Percentiles rank a stretch among this genome's conserved stretches.
Conservation (phyloP, 202 grass and related monocot genomes). For the Hordeum pubiflorum region DNA sequence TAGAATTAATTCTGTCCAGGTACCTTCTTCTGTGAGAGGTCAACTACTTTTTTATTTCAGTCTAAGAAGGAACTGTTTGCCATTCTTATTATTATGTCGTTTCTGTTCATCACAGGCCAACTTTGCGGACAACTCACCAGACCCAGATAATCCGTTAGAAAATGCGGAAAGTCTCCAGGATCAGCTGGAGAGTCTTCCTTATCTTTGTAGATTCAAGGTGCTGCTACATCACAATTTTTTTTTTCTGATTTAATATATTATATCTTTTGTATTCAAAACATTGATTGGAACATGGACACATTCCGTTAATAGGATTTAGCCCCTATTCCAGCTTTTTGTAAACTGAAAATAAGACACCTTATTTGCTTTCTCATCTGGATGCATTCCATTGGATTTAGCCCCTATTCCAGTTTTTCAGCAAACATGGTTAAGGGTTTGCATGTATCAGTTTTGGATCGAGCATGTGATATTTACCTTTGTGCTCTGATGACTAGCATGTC, state of each 20-base stretch:
- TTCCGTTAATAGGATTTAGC: not conserved
- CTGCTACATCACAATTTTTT: conserved; percentile 15
- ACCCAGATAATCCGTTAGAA: conserved; percentile 89
- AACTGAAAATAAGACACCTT: not conserved
- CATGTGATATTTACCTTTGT: not conserved
- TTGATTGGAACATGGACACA: not conserved
- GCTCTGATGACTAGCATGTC: not conserved
- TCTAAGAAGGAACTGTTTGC: not conserved
- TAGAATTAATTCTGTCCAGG: conserved; percentile 97
- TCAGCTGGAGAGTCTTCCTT: conserved; percentile 94
- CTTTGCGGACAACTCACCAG: conserved; percentile 56
- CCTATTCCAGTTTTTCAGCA: not conserved
- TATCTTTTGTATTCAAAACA: conserved; percentile 29
- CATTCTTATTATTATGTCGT: conserved; percentile 14
- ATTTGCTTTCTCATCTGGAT: not conserved
- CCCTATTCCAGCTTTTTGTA: not conserved
- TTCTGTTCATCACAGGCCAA: conserved; percentile 56
- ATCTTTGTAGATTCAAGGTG: conserved; percentile 98
- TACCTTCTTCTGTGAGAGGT: conserved; percentile 29
- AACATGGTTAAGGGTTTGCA: not conserved
- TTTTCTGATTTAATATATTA: conserved; percentile 5
- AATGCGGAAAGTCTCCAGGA: conserved; percentile 94
- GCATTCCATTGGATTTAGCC: not conserved
- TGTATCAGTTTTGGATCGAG: not conserved
- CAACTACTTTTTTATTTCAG: conserved; percentile 10